Conservation (phyloP, 176 grass and related monocot species). For the Eragrostis nindensis region DNA sequence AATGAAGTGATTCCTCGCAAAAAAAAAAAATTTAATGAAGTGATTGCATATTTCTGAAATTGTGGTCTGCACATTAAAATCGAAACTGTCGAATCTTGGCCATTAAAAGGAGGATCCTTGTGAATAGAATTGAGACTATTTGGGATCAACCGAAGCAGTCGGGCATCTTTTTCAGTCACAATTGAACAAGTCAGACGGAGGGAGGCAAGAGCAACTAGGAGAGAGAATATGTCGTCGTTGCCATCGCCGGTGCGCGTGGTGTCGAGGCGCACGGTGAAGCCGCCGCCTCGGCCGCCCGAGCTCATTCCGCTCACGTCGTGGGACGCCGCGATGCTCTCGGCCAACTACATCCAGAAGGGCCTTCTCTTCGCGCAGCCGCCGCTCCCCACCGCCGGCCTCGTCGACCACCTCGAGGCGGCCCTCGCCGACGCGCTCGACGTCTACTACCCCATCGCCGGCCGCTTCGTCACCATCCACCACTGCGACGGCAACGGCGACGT, state of each 20-base stretch:
- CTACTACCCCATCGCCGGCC: conserved; percentile 53
- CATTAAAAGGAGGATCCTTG: too few relatives aligned
- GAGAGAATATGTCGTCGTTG: too few relatives aligned
- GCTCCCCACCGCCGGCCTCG: conserved; percentile 2
- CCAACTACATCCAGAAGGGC: conserved; percentile 57
- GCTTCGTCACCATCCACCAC: conserved; percentile 26
- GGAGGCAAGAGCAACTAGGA: too few relatives aligned
- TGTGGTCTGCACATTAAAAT: too few relatives aligned
- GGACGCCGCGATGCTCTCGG: conserved; percentile 39
- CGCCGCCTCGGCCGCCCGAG: background rate
- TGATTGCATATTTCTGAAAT: too few relatives aligned
- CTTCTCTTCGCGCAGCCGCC: conserved; percentile 49
- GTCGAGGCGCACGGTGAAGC: conserved; percentile 23
- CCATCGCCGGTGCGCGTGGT: background rate
- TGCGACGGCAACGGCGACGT: conserved; percentile 13
- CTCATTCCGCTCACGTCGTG: conserved; percentile 33
- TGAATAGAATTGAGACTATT: too few relatives aligned
- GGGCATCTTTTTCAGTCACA: too few relatives aligned
- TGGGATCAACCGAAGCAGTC: too few relatives aligned
- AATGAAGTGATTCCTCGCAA: too few relatives aligned
- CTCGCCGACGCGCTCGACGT: conserved; percentile 38
- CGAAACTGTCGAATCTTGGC: too few relatives aligned
- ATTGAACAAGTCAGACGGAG: too few relatives aligned
- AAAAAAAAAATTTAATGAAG: too few relatives aligned
- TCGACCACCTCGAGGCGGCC: conserved; percentile 40